Evolutionary conservation across 805 yeast species (phyloP).

Genomic region (Lipomyces kockii): DNA sequence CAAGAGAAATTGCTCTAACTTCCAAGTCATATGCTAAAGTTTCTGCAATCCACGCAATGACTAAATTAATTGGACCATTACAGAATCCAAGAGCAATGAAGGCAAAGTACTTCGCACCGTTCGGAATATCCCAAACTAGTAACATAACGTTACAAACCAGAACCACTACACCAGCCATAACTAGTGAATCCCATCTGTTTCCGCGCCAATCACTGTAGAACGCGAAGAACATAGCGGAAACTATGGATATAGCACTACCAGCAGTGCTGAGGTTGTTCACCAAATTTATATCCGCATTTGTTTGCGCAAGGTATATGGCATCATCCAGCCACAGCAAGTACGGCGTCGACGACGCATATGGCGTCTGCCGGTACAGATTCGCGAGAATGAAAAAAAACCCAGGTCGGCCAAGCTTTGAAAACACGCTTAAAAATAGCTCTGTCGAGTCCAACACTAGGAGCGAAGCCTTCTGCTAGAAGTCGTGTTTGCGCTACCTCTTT

Average conservation of each 20-base stretch:
- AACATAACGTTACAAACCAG: slow-evolving; percentile 28
- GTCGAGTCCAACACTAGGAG: slow-evolving; percentile 21
- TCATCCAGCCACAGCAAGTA: slow-evolving; percentile 28
- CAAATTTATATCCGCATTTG: background rate
- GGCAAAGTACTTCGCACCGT: slow-evolving; percentile 30
- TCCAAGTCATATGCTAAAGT: slow-evolving; percentile 28
- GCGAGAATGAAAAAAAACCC: slow-evolving; percentile 29
- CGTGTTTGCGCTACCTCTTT: slow-evolving; percentile 38
- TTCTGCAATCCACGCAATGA: slow-evolving; percentile 35
- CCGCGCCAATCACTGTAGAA: slow-evolving; percentile 34
- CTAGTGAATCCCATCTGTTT: slow-evolving; percentile 29
- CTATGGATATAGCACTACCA: slow-evolving; percentile 27
- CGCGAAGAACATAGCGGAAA: slow-evolving; percentile 33
- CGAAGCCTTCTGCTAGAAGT: slow-evolving; percentile 32
- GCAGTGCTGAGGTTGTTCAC: slow-evolving; percentile 28
- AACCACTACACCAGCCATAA: slow-evolving; percentile 27
- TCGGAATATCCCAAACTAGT: slow-evolving; percentile 22
- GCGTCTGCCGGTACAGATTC: slow-evolving; percentile 33
- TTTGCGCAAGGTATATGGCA: background rate
- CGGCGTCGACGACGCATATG: slow-evolving; percentile 33
- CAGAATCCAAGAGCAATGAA: slow-evolving; percentile 31
- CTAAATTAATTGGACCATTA: slow-evolving; percentile 32
- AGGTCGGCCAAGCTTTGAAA: slow-evolving; percentile 26
- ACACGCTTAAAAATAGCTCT: slow-evolving; percentile 12
- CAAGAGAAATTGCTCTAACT: slow-evolving; percentile 29